Percentiles rank a stretch among this genome's conserved stretches.
Conservation (phyloP, 1,139 yeast species). For the Saccharomyces hybrid region DNA sequence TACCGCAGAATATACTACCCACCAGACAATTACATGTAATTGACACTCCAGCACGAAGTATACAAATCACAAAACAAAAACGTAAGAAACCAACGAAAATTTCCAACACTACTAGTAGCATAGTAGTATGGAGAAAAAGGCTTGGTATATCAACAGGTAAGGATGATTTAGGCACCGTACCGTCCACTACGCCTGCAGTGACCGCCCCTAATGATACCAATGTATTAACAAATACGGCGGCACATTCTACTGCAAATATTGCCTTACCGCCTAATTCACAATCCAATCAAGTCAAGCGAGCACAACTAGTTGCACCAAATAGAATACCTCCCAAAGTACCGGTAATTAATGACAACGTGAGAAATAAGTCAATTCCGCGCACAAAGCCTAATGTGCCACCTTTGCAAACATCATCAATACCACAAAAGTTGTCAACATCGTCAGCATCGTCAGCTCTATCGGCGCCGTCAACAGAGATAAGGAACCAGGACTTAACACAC, state of each 20-base stretch:
- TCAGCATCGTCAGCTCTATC: background rate
- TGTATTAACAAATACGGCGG: background rate
- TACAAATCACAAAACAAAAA: conserved; percentile 24
- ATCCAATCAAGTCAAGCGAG: background rate
- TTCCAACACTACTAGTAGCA: conserved; percentile 28
- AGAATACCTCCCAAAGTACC: background rate
- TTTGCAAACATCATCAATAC: background rate
- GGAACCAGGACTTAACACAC: background rate
- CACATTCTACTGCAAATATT: background rate
- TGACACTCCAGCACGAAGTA: conserved; percentile 23
- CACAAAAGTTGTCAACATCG: background rate
- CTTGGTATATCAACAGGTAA: conserved; percentile 21
- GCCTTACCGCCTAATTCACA: background rate
- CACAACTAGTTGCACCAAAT: background rate
- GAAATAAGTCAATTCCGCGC: background rate
- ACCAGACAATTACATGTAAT: conserved; percentile 23
- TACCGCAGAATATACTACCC: conserved; percentile 5
- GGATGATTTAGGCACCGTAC: background rate
- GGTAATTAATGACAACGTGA: background rate
- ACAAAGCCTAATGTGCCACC: background rate
- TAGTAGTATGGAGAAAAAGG: conserved; percentile 31
- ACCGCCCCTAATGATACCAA: background rate
- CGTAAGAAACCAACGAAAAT: conserved; percentile 26
- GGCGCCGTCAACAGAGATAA: background rate
- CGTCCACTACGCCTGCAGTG: background rate